Percentiles rank a stretch among this genome's conserved stretches.
Evolutionary conservation across 2,329 filamentous ascomycete species (phyloP).

Genomic region (Apiospora koreana): DNA sequence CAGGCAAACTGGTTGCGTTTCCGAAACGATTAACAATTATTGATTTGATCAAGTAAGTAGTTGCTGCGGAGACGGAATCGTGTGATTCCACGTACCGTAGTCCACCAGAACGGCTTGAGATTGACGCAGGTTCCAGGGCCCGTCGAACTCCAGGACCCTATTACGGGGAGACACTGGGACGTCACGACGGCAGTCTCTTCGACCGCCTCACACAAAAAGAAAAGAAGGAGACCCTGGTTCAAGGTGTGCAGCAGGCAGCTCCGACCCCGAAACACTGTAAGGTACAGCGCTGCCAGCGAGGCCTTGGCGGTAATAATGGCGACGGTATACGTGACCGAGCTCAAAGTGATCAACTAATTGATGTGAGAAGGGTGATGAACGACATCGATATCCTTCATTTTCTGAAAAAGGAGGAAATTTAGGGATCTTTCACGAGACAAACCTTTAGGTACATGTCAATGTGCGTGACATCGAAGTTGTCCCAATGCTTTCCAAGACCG

Average conservation of each 20-base stretch:
- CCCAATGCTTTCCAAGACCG: not conserved
- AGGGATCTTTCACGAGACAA: not conserved
- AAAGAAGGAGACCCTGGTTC: slow-evolving; percentile 30
- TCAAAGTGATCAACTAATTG: slow-evolving; percentile 18
- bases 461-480: not conserved
- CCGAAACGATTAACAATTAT: not conserved
- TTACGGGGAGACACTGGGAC: slow-evolving; percentile 30
- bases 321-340: slow-evolving; percentile 31
- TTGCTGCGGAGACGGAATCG: no score
- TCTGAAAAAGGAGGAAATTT: not conserved
- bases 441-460: not conserved
- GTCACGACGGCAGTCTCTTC: slow-evolving; percentile 32
- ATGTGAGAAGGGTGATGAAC: slow-evolving; percentile 6
- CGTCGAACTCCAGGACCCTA: slow-evolving; percentile 27
- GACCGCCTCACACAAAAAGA: slow-evolving; percentile 29
- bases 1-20: slow-evolving; percentile 22
- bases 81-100: slow-evolving; percentile 26
- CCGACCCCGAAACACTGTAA: slow-evolving; percentile 31
- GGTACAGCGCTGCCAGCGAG: slow-evolving; percentile 34
- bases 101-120: slow-evolving; percentile 34
- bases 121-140: slow-evolving; percentile 27
- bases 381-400: no score
- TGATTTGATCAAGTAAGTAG: no score
- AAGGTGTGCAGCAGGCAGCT: slow-evolving; percentile 22
- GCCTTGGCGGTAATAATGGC: slow-evolving; percentile 32